Evolutionary conservation across 2,329 filamentous ascomycete species (phyloP).

Genomic region (Claviceps sp.): DNA sequence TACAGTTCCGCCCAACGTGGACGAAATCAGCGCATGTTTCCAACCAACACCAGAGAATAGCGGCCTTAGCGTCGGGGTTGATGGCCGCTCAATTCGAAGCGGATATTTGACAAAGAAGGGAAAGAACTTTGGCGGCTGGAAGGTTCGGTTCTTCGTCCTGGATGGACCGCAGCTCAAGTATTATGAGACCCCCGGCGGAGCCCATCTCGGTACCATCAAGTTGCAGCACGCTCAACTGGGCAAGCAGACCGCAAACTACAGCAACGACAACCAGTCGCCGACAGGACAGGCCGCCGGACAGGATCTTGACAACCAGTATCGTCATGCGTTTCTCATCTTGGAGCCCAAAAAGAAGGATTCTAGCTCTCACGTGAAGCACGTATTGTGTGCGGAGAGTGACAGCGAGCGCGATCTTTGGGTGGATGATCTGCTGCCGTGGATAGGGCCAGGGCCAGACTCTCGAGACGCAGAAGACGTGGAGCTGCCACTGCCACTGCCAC

Average conservation of each 20-base stretch:
- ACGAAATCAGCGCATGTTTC: constrained; percentile 31
- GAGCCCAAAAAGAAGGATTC: constrained; percentile 97
- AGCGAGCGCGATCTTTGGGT: constrained; percentile 90
- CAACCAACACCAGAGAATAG: constrained; percentile 13
- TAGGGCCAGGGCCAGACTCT: constrained; percentile 82
- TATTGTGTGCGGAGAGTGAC: constrained; percentile 91
- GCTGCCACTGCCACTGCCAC: constrained; percentile 8
- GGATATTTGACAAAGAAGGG: constrained; percentile 93
- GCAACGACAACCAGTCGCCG: constrained; percentile 40
- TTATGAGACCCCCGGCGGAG: constrained; percentile 80
- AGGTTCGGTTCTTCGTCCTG: constrained; percentile 56
- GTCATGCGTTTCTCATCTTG: constrained; percentile 86
- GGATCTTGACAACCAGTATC: constrained; percentile 83
- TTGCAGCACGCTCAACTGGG: constrained; percentile 84
- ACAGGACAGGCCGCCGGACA: constrained; percentile 44
- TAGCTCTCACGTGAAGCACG: constrained; percentile 74
- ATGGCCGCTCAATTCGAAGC: constrained; percentile 59
- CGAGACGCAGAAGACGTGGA: constrained; percentile 42
- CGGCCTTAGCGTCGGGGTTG: constrained; percentile 35
- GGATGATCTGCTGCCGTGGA: constrained; percentile 75
- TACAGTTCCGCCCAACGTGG: constrained; percentile 46
- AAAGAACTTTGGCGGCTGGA: constrained; percentile 99
- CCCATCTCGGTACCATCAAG: constrained; percentile 88
- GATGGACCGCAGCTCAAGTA: constrained; percentile 60
- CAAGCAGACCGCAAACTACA: constrained; percentile 56